A percentile compares a stretch with the other conserved stretches of the same genome.
These are phyloP conservation scores for Boletus barrowsii DNA, from an alignment of 768 basidiomycete genomes.

Conservation along the genomic window DNA sequence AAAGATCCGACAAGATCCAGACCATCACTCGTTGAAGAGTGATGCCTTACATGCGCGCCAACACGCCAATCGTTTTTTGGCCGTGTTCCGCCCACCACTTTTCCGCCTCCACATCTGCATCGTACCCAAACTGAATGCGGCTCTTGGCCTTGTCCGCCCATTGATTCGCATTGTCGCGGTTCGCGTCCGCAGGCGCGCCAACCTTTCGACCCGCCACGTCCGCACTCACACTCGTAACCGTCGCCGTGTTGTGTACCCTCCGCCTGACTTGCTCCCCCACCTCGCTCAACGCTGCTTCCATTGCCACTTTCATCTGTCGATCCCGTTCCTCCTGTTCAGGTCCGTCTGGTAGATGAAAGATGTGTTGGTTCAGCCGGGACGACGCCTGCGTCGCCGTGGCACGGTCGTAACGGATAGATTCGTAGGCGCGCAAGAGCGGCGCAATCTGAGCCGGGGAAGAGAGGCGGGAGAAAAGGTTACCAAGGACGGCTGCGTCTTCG, in stretches of 20 bases:
- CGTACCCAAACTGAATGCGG: constrained; percentile 47
- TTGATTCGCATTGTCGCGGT: constrained; percentile 45
- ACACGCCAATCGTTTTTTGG: constrained; percentile 5
- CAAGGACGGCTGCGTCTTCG: constrained; percentile 40
- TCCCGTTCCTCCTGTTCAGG: constrained; percentile 52
- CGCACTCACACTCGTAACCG: neutral
- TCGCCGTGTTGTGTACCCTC: constrained; percentile 12
- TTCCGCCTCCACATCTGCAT: constrained; percentile 50
- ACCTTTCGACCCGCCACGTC: neutral
- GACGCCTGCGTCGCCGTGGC: constrained; percentile 47
- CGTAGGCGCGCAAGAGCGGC: constrained; percentile 48
- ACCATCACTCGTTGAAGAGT: too few species aligned
- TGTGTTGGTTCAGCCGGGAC: constrained; percentile 48
- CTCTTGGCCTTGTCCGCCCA: constrained; percentile 59
- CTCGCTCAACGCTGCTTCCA: constrained; percentile 37
- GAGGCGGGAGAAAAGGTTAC: constrained; percentile 49
- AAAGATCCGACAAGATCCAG: too few species aligned
- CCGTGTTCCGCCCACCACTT: constrained; percentile 45
- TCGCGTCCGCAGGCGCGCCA: neutral
- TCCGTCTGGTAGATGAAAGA: constrained; percentile 57
- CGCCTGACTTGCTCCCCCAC: constrained; percentile 8
- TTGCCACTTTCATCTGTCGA: constrained; percentile 46
- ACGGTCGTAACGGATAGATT: constrained; percentile 48
- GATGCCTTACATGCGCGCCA: constrained; percentile 14
- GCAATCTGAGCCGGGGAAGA: constrained; percentile 40